These are phyloP conservation scores for Trifolium dubium DNA, from an alignment of 306 rosid genomes.

Conservation along the genomic window DNA sequence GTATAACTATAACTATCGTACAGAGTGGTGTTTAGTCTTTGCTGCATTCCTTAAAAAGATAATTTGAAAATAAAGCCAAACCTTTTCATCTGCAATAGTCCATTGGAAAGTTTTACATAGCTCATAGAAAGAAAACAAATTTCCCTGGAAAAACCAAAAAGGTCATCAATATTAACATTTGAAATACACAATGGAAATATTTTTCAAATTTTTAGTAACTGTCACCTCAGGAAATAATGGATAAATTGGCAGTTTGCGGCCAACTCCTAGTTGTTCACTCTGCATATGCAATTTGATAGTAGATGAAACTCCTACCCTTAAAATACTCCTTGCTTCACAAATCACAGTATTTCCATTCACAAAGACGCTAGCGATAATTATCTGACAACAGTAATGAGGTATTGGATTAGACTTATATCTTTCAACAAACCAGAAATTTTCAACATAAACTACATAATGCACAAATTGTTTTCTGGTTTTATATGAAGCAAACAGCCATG, in stretches of 20 bases:
- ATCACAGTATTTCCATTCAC: constrained; percentile 56
- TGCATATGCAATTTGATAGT: constrained; percentile 69
- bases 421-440: no score
- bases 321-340: constrained; percentile 68
- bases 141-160: constrained; percentile 64
- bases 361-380: constrained; percentile 65
- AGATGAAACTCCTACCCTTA: constrained; percentile 79
- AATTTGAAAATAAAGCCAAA: constrained; percentile 39
- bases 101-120: constrained; percentile 85
- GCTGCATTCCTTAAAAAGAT: constrained; percentile 31
- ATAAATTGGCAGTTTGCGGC: constrained; percentile 79
- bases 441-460: no score
- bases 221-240: constrained; percentile 84
- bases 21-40: neutral
- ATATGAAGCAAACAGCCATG: neutral
- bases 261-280: constrained; percentile 83
- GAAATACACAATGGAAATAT: constrained; percentile 31
- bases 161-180: constrained; percentile 38
- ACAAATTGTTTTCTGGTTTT: no score
- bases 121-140: constrained; percentile 83
- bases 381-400: constrained; percentile 53
- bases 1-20: constrained; percentile 6
- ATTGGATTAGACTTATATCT: constrained; percentile 35
- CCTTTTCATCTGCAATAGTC: constrained; percentile 90
- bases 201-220: constrained; percentile 9